Base-by-base conservation (phyloP, 2,329 filamentous ascomycete species). In the Stachybotrys elegans region DNA sequence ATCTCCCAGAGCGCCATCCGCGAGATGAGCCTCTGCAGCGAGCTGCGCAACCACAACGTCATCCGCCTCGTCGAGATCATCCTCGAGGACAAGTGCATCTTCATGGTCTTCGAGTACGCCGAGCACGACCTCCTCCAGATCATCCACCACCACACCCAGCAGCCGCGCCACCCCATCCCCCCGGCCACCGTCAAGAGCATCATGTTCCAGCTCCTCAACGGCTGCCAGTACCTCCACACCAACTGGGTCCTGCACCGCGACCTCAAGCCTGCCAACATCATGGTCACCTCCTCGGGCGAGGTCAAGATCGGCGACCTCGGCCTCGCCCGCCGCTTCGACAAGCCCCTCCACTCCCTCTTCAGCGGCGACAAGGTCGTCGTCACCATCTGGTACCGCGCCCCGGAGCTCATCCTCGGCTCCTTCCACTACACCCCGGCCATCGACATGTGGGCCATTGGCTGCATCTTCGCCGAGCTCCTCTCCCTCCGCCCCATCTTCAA, bases 71-170 rank as follows among this genome's bases (percentile, higher is more conserved):
- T 92, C 49, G 93, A 98, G 67, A 97, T 95, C 57, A 95, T 98
- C 57, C 76, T 98, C 4, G 92, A 98, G 68, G 91, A 95, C 66
- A 97, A 97, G 71, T 96, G 91, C 70, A 97, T 98, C 63, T 98
- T 91, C 68, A 98, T 98, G 86, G 91, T 98, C 2, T 97, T 98
- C 56, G 93, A 97, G 65, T 98, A 95, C 64, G 93, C 93, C 53
- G 93, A 98, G 67, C 93, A 98, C 65, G 93, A 98, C 65, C 71
- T 98, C 29, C 75, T 98, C 5, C 93, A 98, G 65, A 97, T 98
- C 62, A 96, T 98, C 54, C 93, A 98, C 62, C 91, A 97, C 62
- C 93, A 98, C 66, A 95, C 88, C 2, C 86, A 95, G 62, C 86
- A 91, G 46, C 84, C 89, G 22, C 79, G 91, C 21, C 88, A 93